Conservation (phyloP, 2,329 filamentous ascomycete genomes). For the Aspergillus hiratsukae region DNA sequence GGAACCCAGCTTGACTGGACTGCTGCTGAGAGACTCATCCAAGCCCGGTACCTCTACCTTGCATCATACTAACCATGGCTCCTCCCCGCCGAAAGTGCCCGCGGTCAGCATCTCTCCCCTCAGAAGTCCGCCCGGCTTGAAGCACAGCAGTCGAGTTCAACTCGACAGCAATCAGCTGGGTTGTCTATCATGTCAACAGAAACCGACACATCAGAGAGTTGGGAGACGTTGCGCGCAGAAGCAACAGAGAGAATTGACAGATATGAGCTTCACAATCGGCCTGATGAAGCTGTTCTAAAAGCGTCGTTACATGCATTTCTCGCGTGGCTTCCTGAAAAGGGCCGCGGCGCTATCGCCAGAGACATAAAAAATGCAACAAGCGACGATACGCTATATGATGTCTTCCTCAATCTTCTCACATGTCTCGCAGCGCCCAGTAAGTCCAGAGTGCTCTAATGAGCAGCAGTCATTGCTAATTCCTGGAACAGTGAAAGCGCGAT, state of each 20-base stretch:
- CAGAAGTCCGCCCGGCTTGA: too few species aligned
- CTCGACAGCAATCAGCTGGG: too few species aligned
- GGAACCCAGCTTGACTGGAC: too few species aligned
- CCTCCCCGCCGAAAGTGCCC: too few species aligned
- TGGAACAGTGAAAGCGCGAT: constrained; percentile 3
- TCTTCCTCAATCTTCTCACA: not conserved
- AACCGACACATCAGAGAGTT: too few species aligned
- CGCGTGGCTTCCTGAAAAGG: constrained; percentile 1
- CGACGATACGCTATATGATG: not conserved
- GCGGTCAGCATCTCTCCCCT: too few species aligned
- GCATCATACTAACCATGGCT: too few species aligned
- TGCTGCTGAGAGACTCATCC: too few species aligned
- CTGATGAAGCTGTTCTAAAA: not conserved
- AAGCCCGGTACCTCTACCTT: too few species aligned
- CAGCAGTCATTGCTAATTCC: not conserved
- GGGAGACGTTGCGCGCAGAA: not conserved
- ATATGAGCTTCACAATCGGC: not conserved
- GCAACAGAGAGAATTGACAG: not conserved
- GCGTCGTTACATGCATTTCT: not conserved
- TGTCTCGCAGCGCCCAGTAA: not conserved
- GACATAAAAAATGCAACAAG: too few species aligned
- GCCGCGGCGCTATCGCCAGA: not conserved
- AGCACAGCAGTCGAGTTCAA: too few species aligned
- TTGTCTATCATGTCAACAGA: too few species aligned
- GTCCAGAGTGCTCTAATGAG: not conserved